Evolutionary conservation across 2,329 filamentous ascomycete genomes (phyloP), one percentile per base, ranked within the genome.

Genomic region (Nemania sp.): DNA sequence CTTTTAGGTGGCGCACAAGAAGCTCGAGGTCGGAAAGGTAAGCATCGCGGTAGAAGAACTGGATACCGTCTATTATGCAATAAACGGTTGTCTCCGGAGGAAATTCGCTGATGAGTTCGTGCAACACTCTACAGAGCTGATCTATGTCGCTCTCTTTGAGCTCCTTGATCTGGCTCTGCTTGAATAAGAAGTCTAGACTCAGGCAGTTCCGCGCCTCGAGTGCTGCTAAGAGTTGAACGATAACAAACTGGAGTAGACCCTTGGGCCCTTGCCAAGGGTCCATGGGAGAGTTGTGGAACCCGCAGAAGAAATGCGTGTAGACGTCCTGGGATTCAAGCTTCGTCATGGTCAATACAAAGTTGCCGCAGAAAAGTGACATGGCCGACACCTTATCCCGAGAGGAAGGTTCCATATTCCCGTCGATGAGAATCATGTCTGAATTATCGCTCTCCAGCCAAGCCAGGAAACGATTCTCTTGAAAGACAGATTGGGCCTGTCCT

Each of bases 11-110:
- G 24, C 54, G 54, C 38, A 57, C 22, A 10, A 57, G 22, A 45
- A 45, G n/a, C 13, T 29, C 54, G 3, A 45, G 5, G 13, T 57
- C 54, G 8, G 54, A 18, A 57, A 45, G 22, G 38, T 29, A 26
- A n/a, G 22, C 13, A 29, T 57, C 38, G 26, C 38, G 54, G n/a
- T 45, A 29, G 54, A 57, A 45, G 5, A 27, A n/a, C 54, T 57
- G 54, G 38, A 57, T 45, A 13, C 54, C 35, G 54, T 57, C 54
- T 26, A 57, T 45, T 35, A 57, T 57, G 15, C 54, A 57, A 45
- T 57, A 57, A 20, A 57, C 38, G 35, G 54, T 27, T n/a, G 38
- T 45, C 35, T 27, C 38, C 15, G 22, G 38, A 11, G 54, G 24
- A 57, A 57, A 57, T 29, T 57, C 18, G 10, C 38, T 45, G 38